Percentiles rank a stretch among this genome's conserved stretches.
Evolutionary conservation across 2,329 filamentous ascomycete species (phyloP).

Genomic region (Ascocoryne sarcoides): DNA sequence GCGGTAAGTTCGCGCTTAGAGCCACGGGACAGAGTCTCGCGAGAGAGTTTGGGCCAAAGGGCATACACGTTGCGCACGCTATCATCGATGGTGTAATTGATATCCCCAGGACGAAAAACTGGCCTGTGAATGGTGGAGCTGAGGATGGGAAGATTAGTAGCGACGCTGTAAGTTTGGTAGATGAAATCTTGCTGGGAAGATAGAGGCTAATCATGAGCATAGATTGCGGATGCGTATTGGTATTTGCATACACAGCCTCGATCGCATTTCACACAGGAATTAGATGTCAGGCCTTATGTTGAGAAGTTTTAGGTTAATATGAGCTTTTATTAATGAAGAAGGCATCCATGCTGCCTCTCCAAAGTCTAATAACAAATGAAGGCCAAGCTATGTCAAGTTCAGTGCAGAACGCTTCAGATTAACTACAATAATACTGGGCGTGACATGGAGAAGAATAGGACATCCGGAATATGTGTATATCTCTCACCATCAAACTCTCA

Average conservation of each 20-base stretch:
- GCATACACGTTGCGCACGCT: constrained; percentile 74
- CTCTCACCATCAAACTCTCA: constrained; percentile 79
- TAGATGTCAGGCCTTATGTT: constrained; percentile 71
- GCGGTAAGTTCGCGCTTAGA: constrained; percentile 71
- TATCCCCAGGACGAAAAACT: constrained; percentile 58
- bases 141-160: constrained; percentile 60
- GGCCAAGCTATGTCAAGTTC: too few relatives aligned
- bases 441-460: too few relatives aligned
- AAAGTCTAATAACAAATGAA: neutral
- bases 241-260: constrained; percentile 67
- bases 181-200: neutral
- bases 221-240: constrained; percentile 85
- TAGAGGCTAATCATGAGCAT: constrained; percentile 1
- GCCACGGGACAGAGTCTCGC: constrained; percentile 68
- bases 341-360: neutral
- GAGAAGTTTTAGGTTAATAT: constrained; percentile 53
- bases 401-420: too few relatives aligned
- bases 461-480: neutral
- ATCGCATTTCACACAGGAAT: constrained; percentile 71
- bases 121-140: constrained; percentile 35
- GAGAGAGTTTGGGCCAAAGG: constrained; percentile 74
- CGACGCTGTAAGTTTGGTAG: constrained; percentile 52
- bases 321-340: neutral
- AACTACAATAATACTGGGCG: too few relatives aligned
- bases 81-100: constrained; percentile 83